These are phyloP conservation scores for Penicillium sp. DNA, from an alignment of 2,329 filamentous ascomycete species.

Conservation along the genomic window DNA sequence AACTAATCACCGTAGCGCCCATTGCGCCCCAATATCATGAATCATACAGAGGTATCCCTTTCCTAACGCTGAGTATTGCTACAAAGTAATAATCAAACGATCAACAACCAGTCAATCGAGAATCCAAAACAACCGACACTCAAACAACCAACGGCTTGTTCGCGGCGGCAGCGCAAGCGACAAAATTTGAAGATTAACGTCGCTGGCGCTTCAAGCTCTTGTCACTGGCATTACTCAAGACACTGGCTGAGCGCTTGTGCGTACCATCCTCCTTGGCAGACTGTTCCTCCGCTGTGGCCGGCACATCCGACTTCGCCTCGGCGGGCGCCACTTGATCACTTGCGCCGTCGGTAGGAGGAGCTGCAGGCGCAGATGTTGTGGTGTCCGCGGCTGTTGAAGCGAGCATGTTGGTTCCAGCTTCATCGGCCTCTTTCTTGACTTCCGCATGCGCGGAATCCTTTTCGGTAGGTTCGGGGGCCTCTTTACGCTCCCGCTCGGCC, in stretches of 20 bases:
- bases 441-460: conserved; percentile 21
- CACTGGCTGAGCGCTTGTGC: conserved; percentile 78
- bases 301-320: not conserved
- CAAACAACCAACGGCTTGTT: not conserved
- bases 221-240: conserved; percentile 65
- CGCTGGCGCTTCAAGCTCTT: conserved; percentile 48
- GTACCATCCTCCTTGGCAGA: conserved; percentile 15
- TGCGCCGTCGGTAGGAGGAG: conserved; percentile 4
- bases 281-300: conserved; percentile 3
- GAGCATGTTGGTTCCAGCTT: conserved; percentile 14
- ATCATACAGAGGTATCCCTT: conserved; percentile 29
- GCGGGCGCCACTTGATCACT: conserved; percentile 1
- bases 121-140: not conserved
- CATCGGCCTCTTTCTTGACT: conserved; percentile 33
- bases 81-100: not conserved
- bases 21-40: conserved; percentile 23
- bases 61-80: conserved; percentile 11
- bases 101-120: no score
- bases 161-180: not conserved
- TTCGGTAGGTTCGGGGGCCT: conserved; percentile 14
- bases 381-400: conserved; percentile 15
- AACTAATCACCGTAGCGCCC: not conserved
- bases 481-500: conserved; percentile 35
- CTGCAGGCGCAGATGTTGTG: conserved; percentile 10
- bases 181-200: conserved; percentile 25